These are phyloP conservation scores for Tylopilus vinaceipallidus DNA, from an alignment of 768 basidiomycete genomes.

Conservation along the genomic window DNA sequence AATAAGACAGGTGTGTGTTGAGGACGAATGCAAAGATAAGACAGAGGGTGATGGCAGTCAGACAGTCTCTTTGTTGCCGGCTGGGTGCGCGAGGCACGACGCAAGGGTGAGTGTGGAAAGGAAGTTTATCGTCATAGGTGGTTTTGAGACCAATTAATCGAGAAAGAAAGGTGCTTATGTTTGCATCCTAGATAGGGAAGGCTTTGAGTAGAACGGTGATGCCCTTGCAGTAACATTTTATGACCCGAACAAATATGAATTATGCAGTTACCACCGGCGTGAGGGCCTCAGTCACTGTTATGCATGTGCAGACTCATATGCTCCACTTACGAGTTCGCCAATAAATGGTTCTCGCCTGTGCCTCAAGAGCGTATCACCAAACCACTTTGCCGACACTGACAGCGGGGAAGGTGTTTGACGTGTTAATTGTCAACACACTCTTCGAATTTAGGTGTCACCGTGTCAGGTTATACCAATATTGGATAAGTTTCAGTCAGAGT, in stretches of 20 bases:
- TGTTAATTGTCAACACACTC: no score
- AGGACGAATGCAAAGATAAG: conserved; percentile 14
- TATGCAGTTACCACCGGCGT: not conserved
- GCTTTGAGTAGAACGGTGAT: no score
- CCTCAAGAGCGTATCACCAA: no score
- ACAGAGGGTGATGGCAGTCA: conserved; percentile 11
- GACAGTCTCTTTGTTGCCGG: conserved; percentile 11
- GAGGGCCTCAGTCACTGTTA: not conserved
- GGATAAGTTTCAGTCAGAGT: conserved; percentile 12
- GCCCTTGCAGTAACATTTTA: no score
- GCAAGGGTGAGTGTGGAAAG: conserved; percentile 13
- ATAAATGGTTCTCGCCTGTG: not conserved
- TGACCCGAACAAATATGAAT: not conserved
- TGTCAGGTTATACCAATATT: not conserved
- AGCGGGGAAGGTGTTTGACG: not conserved
- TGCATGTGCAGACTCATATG: no score
- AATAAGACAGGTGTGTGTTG: not conserved
- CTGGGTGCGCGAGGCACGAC: not conserved
- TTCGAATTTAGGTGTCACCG: no score
- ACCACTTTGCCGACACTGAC: not conserved
- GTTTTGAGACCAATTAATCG: not conserved
- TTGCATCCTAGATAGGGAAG: not conserved
- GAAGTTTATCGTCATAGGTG: conserved; percentile 12
- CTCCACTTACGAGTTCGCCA: not conserved
- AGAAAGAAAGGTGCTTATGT: not conserved